phyloP scores from a whole-genome alignment of 345 rosid genomes.

The Leavenworthia alabamica region DNA sequence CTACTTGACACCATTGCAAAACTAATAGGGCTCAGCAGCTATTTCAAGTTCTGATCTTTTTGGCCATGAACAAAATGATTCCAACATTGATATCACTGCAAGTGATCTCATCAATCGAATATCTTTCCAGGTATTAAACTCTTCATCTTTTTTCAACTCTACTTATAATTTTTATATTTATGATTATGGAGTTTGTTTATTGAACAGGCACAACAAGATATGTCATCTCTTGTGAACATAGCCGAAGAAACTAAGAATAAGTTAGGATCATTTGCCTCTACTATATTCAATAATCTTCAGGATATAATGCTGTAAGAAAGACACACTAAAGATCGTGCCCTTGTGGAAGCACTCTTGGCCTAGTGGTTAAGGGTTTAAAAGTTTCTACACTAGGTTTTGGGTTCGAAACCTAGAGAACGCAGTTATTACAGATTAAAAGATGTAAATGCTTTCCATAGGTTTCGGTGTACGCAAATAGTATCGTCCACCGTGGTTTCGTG shows the following conservation, averaged over 20 bases:
- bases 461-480: too few relatives aligned
- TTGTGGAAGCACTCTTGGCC: too few relatives aligned
- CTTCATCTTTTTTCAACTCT: too few relatives aligned
- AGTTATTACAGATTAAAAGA: too few relatives aligned
- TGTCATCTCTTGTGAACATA: constrained; percentile 71
- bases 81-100: constrained; percentile 60
- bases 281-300: constrained; percentile 32
- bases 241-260: constrained; percentile 94
- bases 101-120: constrained; percentile 77
- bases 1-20: neutral
- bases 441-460: too few relatives aligned
- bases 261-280: constrained; percentile 42
- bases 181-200: neutral
- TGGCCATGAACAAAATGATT: constrained; percentile 45
- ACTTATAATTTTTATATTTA: neutral
- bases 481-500: too few relatives aligned
- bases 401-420: too few relatives aligned
- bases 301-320: constrained; percentile 28
- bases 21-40: constrained; percentile 67
- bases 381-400: too few relatives aligned
- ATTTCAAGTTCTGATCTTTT: constrained; percentile 96
- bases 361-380: too few relatives aligned
- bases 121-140: constrained; percentile 64
- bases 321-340: neutral
- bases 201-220: constrained; percentile 85